Conservation (phyloP, 2,329 filamentous ascomycete genomes). For the Immersiporthe knoxdaviesiana region DNA sequence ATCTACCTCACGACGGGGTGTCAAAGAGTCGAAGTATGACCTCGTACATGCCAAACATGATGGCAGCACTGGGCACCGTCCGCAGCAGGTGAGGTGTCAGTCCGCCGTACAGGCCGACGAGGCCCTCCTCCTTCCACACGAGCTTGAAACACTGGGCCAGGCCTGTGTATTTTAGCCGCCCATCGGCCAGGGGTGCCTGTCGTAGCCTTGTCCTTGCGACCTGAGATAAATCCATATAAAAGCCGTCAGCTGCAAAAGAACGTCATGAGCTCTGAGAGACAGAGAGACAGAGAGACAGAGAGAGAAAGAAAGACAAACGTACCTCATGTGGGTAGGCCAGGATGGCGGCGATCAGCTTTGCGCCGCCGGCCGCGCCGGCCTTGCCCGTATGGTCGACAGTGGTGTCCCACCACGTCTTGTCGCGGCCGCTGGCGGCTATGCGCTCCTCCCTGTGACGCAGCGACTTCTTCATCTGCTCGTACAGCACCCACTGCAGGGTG, state of each 20-base stretch:
- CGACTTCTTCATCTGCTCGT: slow-evolving; percentile 86
- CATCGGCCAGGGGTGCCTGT: slow-evolving; percentile 76
- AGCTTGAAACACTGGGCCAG: slow-evolving; percentile 86
- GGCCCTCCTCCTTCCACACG: slow-evolving; percentile 85
- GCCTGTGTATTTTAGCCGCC: slow-evolving; percentile 82
- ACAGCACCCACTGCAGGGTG: slow-evolving; percentile 90
- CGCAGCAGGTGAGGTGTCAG: slow-evolving; percentile 89
- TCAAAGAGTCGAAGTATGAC: slow-evolving; percentile 56
- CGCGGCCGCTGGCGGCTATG: slow-evolving; percentile 60
- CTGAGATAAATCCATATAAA: slow-evolving; percentile 41
- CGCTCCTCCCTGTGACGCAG: slow-evolving; percentile 66
- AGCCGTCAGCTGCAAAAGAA: neutral
- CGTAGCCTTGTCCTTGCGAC: slow-evolving; percentile 83
- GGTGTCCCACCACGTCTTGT: slow-evolving; percentile 72
- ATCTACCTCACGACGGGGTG: slow-evolving; percentile 30
- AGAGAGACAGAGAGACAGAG: neutral
- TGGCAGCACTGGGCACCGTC: slow-evolving; percentile 88
- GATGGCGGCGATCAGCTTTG: slow-evolving; percentile 83
- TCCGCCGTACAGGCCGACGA: slow-evolving; percentile 85
- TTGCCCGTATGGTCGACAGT: slow-evolving; percentile 80
- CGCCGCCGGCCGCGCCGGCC: slow-evolving; percentile 75
- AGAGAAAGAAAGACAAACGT: slow-evolving; percentile 34
- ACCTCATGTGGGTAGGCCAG: slow-evolving; percentile 93
- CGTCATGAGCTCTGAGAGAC: too few relatives aligned
- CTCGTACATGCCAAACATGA: slow-evolving; percentile 93